Evolutionary conservation across 1,139 yeast genomes (phyloP).

Genomic region (Williopsis jadinii): DNA sequence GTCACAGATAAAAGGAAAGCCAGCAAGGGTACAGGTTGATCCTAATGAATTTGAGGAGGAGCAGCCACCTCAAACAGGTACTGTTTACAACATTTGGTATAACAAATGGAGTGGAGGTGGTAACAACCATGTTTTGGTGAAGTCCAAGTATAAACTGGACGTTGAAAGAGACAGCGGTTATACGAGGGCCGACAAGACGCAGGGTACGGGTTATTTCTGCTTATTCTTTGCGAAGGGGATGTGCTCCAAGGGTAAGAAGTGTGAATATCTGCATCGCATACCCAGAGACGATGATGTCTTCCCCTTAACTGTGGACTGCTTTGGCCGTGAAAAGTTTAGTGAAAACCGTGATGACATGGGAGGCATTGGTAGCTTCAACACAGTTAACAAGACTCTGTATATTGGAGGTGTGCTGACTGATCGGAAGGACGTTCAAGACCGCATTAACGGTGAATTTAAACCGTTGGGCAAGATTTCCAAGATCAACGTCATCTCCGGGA

Average conservation of each 20-base stretch:
- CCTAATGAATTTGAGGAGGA: slow-evolving; percentile 58
- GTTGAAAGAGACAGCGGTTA: slow-evolving; percentile 63
- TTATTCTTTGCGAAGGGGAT: slow-evolving; percentile 85
- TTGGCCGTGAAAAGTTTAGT: slow-evolving; percentile 83
- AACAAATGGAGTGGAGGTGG: slow-evolving; percentile 81
- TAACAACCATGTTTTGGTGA: slow-evolving; percentile 38
- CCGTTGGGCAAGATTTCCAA: slow-evolving; percentile 78
- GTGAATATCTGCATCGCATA: slow-evolving; percentile 71
- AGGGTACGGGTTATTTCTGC: slow-evolving; percentile 43
- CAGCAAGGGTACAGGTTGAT: slow-evolving; percentile 71
- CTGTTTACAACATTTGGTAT: slow-evolving; percentile 82
- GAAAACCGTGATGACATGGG: slow-evolving; percentile 90
- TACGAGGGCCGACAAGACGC: slow-evolving; percentile 54
- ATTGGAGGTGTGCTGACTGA: slow-evolving; percentile 52
- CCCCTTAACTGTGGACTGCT: slow-evolving; percentile 74
- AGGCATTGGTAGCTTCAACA: slow-evolving; percentile 82
- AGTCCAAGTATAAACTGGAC: slow-evolving; percentile 48
- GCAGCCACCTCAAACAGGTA: slow-evolving; percentile 75
- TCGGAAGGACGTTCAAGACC: slow-evolving; percentile 34
- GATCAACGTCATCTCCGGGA: slow-evolving; percentile 50
- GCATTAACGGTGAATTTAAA: slow-evolving; percentile 47
- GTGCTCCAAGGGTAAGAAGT: slow-evolving; percentile 70
- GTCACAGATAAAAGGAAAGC: slow-evolving; percentile 18
- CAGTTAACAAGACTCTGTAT: slow-evolving; percentile 65
- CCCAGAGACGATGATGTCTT: slow-evolving; percentile 47